phyloP scores from a whole-genome alignment of 208 protist species.

The Leptomonas pyrrhocoris region DNA sequence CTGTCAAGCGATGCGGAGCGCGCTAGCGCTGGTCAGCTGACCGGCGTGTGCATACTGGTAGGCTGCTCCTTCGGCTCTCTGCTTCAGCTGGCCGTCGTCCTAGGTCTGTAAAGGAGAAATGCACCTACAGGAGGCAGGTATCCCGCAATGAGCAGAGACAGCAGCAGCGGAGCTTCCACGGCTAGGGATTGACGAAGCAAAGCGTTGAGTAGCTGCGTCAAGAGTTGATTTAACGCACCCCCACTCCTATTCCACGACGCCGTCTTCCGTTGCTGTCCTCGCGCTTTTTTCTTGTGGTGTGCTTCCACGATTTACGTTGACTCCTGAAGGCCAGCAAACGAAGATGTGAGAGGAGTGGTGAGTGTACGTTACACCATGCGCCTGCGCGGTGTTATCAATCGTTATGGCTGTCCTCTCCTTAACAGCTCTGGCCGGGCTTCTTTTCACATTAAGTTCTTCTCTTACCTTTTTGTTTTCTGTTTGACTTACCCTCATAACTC shows the following conservation, averaged over 20 bases:
- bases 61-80: conserved; percentile 73
- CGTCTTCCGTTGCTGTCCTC: too few species aligned
- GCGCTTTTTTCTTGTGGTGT: too few species aligned
- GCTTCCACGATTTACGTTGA: not conserved
- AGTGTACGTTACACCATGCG: not conserved
- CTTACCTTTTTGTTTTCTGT: too few species aligned
- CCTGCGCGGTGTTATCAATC: not conserved
- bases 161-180: too few species aligned
- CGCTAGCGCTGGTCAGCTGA: conserved; percentile 66
- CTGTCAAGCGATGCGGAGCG: conserved; percentile 56
- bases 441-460: too few species aligned
- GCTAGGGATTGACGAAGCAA: too few species aligned
- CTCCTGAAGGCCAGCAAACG: not conserved
- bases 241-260: too few species aligned
- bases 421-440: too few species aligned
- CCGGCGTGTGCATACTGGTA: conserved; percentile 65
- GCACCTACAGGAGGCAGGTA: not conserved
- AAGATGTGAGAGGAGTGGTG: not conserved
- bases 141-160: not conserved
- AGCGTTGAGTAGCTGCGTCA: not conserved
- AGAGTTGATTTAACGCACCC: not conserved
- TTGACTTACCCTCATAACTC: too few species aligned
- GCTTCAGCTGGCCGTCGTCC: conserved; percentile 54
- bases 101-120: conserved; percentile 10
- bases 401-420: not conserved